phyloP scores from a whole-genome alignment of 768 basidiomycete genomes.

The Boletus fagicola region DNA sequence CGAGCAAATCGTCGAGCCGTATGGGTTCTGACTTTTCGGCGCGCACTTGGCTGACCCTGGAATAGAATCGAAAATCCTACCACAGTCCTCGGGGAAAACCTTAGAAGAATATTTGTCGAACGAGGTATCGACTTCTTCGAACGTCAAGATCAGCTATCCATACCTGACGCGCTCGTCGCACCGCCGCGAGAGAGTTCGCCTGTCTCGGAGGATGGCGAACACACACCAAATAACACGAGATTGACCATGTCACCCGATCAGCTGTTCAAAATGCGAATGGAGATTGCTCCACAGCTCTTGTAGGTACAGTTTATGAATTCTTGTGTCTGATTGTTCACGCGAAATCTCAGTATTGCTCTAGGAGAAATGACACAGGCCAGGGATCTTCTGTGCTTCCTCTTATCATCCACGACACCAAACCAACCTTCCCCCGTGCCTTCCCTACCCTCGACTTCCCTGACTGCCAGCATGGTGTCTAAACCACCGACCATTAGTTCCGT shows the following conservation, averaged over 20 bases:
- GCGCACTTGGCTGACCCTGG: slow-evolving; percentile 17
- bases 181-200: slow-evolving; percentile 28
- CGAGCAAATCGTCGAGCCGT: slow-evolving; percentile 71
- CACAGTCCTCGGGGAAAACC: slow-evolving; percentile 58
- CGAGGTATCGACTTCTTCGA: slow-evolving; percentile 78
- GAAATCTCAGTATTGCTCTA: slow-evolving; percentile 54
- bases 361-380: slow-evolving; percentile 80
- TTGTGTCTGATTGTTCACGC: slow-evolving; percentile 14
- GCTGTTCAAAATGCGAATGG: slow-evolving; percentile 67
- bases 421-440: slow-evolving; percentile 30
- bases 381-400: slow-evolving; percentile 62
- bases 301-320: slow-evolving; percentile 40
- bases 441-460: slow-evolving; percentile 40
- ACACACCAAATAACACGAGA: slow-evolving; percentile 30
- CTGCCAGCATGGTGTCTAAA: slow-evolving; percentile 65
- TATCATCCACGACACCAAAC: slow-evolving; percentile 42
- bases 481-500: slow-evolving; percentile 64
- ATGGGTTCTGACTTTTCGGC: slow-evolving; percentile 28
- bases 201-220: slow-evolving; percentile 27
- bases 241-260: slow-evolving; percentile 71
- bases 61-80: slow-evolving; percentile 55
- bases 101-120: slow-evolving; percentile 69
- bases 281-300: slow-evolving; percentile 71
- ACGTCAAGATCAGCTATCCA: slow-evolving; percentile 33
- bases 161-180: slow-evolving; percentile 23